Evolutionary conservation across 2,329 filamentous ascomycete species (phyloP), one percentile per base, ranked within the genome.

Genomic region (Aspergillus aculeatus): DNA sequence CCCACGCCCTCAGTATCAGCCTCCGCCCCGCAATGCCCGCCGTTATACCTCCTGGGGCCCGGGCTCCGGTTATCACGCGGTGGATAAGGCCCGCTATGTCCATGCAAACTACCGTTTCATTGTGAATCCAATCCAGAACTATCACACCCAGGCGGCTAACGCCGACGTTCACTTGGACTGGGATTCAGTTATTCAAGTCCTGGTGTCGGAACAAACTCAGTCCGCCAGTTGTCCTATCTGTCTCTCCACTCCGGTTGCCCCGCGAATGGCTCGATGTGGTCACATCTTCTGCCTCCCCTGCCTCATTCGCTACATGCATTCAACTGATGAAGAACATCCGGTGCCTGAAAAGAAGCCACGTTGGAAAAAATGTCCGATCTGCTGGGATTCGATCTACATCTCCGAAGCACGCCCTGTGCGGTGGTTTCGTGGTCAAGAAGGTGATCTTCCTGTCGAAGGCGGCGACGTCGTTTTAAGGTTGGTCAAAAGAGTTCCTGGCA

Each of bases 41-140:
- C 84, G 90, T 56, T 89, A 91, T 74, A 87, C 89, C 49, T 89
- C 89, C 2, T 96, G 90, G 89, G 92, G 92, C 0, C 82, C 91
- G 47, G 92, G 93, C 4, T 96, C 92, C 38, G 92, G 93, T 26
- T 91, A 96, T 75, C 92, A 97, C 75, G 87, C 91, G 14, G 86
- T 88, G 48, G 95, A 99, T 76, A 98, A 98, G 79, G 90, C 93
- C 59, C 89, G 89, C 80, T 92, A 91, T 67, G 88, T 99, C 16
- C 93, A 99, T 75, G 92, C 95, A 65, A 99, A 99, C 75, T 99
- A 99, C 73, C 89, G 95, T 58, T 99, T 99, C 74, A 89, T 99
- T 60, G 93, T 99, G 54, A 88, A 91, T 61, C 94, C 95, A 3
- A 83, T 86, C 58, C 89, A 87, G 59, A 86, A 89, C 69, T 99